phyloP scores from a whole-genome alignment of 2,329 filamentous ascomycete species.

The Daldinia eschscholtzii region DNA sequence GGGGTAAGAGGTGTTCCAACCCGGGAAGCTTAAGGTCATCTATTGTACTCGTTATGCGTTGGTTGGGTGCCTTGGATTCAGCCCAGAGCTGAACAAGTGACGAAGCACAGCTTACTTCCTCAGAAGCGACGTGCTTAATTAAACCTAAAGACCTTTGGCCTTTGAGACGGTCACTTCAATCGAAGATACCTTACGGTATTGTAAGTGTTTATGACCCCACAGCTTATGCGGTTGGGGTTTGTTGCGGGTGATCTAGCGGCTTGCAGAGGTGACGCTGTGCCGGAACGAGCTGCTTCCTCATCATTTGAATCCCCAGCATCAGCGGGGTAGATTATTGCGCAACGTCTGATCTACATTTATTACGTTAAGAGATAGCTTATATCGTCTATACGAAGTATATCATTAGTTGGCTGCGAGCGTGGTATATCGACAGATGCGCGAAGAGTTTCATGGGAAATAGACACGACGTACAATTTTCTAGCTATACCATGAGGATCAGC shows the following conservation, averaged over 20 bases:
- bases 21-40: background rate
- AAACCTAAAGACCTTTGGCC: too few relatives aligned
- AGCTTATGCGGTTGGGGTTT: background rate
- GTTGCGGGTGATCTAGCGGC: background rate
- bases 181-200: too few relatives aligned
- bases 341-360: background rate
- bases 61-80: background rate
- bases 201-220: background rate
- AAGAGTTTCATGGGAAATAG: background rate
- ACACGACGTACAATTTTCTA: background rate
- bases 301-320: background rate
- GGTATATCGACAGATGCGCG: background rate
- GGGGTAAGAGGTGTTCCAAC: background rate
- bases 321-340: background rate
- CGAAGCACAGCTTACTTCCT: background rate
- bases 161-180: background rate
- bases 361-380: background rate
- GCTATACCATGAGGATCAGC: background rate
- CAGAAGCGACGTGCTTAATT: background rate
- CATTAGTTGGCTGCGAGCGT: background rate
- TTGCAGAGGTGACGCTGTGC: background rate
- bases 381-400: background rate
- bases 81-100: background rate
- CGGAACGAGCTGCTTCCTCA: background rate
- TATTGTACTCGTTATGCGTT: background rate